A percentile compares a stretch with the other conserved stretches of the same genome.
Conservation (phyloP, 148 eudicot species). For the Drosera capensis region DNA sequence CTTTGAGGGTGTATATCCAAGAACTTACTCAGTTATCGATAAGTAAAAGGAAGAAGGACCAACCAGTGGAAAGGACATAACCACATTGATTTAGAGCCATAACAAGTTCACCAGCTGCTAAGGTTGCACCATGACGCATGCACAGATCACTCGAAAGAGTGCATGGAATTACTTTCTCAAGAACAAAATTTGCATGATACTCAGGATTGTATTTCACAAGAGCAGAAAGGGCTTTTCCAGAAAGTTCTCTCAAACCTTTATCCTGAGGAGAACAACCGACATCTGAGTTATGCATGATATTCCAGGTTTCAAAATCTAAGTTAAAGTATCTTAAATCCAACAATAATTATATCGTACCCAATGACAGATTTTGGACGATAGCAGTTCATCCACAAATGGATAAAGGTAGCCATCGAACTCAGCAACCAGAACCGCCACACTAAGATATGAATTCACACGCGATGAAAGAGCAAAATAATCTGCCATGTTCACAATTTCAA, state of each 20-base stretch:
- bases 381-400: conserved; percentile 80
- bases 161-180: conserved; percentile 62
- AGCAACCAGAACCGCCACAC: conserved; percentile 80
- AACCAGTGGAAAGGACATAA: conserved; percentile 59
- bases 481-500: conserved; percentile 90
- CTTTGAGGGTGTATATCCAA: not conserved
- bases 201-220: conserved; percentile 74
- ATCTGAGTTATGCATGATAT: conserved; percentile 7
- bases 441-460: conserved; percentile 62
- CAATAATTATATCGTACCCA: conserved; percentile 52
- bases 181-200: conserved; percentile 50
- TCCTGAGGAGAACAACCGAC: conserved; percentile 36
- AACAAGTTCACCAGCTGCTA: conserved; percentile 85
- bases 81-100: conserved; percentile 48
- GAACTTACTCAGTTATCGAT: not conserved
- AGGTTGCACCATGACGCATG: conserved; percentile 93
- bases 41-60: conserved; percentile 7
- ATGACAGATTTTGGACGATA: conserved; percentile 74
- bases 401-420: conserved; percentile 76
- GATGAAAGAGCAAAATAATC: conserved; percentile 96
- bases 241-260: conserved; percentile 87
- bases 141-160: conserved; percentile 91
- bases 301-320: not conserved
- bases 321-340: not conserved
- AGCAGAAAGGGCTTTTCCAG: conserved; percentile 69